Base-by-base conservation (phyloP, 768 basidiomycete species). In the Bullera alba region DNA sequence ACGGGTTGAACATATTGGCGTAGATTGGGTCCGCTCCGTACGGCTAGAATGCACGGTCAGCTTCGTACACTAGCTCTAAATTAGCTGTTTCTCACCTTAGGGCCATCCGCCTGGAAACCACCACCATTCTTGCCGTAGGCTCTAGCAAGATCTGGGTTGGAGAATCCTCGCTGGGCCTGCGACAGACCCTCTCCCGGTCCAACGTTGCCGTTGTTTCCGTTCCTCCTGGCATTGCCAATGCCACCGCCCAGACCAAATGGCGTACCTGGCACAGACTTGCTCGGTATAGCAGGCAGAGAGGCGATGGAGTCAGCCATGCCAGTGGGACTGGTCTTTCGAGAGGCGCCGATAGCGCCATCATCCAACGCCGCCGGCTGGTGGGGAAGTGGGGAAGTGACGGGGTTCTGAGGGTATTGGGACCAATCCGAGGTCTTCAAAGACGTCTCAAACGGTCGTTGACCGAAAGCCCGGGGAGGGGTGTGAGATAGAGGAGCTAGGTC, bases 401-500 rank as follows among this genome's bases (percentile, higher is more conserved):
- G 32, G n/a, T n/a, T n/a, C 57, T 57, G 28, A 60, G 52, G 38
- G 73, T 90, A 95, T 70, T 90, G 88, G 27, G 91, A 87, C 92
- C 92, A 96, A 70, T 95, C 91, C 1, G 89, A 89, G 7, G 86
- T 78, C 69, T 66, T 66, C 41, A 67, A 48, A 14, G 60, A 55
- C 41, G 76, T 72, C 28, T 85, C 83, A 54, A 79, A 73, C 23
- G 74, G 81, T 53, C 75, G 72, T 26, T 77, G 67, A 53, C 81
- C 81, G 42, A 80, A 81, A 42, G 79, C 67, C 34, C 65, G 58
- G 22, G 84, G 82, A 14, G 86, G 83, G 5, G 84, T 84, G 69
- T 87, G 88, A 3, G 87, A 83, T 28, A 87, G 79, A 43, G 90
- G 87, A 15, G 93, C 91, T 30, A 96, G 79, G 72, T 96, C 92